Evolutionary conservation across 805 yeast species (phyloP), one percentile per base, ranked within the genome.

Genomic region (Ogataea saltuana): DNA sequence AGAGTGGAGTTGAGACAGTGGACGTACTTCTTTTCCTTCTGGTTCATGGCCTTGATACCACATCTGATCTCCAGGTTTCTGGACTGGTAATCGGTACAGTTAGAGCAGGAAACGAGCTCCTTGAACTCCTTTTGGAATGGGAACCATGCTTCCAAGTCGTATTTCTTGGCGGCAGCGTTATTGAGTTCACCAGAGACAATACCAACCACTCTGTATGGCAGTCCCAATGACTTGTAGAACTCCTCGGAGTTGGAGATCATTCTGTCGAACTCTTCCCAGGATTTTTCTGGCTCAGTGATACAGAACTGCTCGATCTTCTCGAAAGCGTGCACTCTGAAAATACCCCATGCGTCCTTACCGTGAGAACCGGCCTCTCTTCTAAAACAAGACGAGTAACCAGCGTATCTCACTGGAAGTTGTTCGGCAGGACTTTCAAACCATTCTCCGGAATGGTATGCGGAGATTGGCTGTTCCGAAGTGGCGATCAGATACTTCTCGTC

Each of bases 291-390:
- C 75, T 93, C 99, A 50, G 98, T 85, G 59, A 93, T 67, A 57
- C 85, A 83, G 64, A 93, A 93, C 72, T 93, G 99, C 74, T 93
- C 99, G 61, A 93, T 88, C 74, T 93, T 93, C 74, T 93, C 99
- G 63, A 93, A 93, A 50, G 95, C 95, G 65, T 93, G 99, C 46
- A 93, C 98, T 73, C 99, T 85, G 83, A 93, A 93, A 54, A 93
- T 89, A 72, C 99, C 99, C 99, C 99, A 93, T 38, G 99, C 99
- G 63, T 93, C 99, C 69, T 91, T 91, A 68, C 99, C 99, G 62
- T 91, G 98, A 54, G 97, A 84, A 56, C 99, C 99, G 46, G 99
- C 99, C 75, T 93, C 99, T 74, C 99, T 87, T 72, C 99, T 84
- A 83, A 93, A 93, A 81, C 99, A 93, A 35, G 97, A 86, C 27